phyloP scores from a whole-genome alignment of 176 grass and related monocot species.

The Eremochloa ophiuroides region DNA sequence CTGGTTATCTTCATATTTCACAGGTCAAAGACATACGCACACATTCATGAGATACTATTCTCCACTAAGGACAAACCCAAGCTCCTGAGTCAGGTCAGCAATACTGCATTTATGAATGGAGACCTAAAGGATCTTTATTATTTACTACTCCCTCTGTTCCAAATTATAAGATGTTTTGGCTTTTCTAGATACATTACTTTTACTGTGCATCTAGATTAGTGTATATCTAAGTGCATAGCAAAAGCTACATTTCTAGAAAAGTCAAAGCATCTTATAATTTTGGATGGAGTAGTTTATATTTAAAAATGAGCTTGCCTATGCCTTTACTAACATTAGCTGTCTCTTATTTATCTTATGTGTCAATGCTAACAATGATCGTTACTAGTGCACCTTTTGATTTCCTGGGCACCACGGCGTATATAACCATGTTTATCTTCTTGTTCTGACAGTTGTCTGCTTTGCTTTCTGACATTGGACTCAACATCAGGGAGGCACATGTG shows the following conservation, averaged over 20 bases:
- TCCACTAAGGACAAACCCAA: conserved; percentile 76
- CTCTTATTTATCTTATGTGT: neutral
- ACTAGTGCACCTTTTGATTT: neutral
- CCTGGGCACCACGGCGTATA: neutral
- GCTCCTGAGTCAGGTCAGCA: conserved; percentile 70
- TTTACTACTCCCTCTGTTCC: neutral
- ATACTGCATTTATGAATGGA: neutral
- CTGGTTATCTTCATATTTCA: conserved; percentile 5
- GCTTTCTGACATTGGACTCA: conserved; percentile 77
- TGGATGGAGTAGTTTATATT: neutral
- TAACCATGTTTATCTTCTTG: conserved; percentile 14
- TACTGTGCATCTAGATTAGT: neutral
- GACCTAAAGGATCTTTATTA: neutral
- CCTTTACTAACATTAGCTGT: neutral
- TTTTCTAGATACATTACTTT: conserved; percentile 7
- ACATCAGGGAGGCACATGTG: conserved; percentile 85
- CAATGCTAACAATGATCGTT: neutral
- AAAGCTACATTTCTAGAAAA: neutral
- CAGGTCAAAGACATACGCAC: conserved; percentile 47
- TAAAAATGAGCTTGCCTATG: neutral
- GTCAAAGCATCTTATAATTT: neutral
- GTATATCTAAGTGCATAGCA: neutral
- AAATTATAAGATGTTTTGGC: neutral
- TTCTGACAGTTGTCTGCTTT: conserved; percentile 59
- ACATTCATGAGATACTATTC: conserved; percentile 80